These are phyloP conservation scores for Aspergillus pseudoviridinutans DNA, from an alignment of 2,329 filamentous ascomycete genomes.

Conservation along the genomic window DNA sequence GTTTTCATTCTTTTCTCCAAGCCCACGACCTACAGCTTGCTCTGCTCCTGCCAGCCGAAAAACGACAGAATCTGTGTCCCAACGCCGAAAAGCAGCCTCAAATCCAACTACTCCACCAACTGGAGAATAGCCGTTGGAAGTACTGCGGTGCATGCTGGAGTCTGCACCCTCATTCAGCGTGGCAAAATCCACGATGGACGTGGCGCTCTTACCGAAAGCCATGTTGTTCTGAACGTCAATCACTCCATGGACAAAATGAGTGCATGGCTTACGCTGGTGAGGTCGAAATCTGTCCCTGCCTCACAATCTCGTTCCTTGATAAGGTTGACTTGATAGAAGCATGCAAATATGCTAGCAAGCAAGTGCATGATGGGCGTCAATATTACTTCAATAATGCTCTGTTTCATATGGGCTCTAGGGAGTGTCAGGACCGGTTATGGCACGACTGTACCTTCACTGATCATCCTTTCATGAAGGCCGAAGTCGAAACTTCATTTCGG, in stretches of 20 bases:
- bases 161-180: slow-evolving; percentile 6
- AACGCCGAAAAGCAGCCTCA: neutral
- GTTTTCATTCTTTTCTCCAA: neutral
- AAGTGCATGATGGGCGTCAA: neutral
- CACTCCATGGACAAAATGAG: neutral
- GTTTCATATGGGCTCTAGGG: neutral
- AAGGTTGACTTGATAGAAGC: neutral
- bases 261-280: neutral
- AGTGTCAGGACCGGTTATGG: neutral
- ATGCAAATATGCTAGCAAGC: neutral
- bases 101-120: slow-evolving; percentile 4
- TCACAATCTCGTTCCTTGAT: neutral
- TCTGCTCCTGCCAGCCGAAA: neutral
- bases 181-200: neutral
- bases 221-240: neutral
- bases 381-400: neutral
- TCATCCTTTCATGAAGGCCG: neutral
- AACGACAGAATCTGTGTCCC: neutral
- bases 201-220: neutral
- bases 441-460: neutral
- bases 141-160: slow-evolving; percentile 7
- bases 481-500: neutral
- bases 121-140: slow-evolving; percentile 9
- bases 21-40: neutral
- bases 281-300: slow-evolving; percentile 8